Evolutionary conservation across 2,329 filamentous ascomycete species (phyloP).

Genomic region (Alternaria viburni): DNA sequence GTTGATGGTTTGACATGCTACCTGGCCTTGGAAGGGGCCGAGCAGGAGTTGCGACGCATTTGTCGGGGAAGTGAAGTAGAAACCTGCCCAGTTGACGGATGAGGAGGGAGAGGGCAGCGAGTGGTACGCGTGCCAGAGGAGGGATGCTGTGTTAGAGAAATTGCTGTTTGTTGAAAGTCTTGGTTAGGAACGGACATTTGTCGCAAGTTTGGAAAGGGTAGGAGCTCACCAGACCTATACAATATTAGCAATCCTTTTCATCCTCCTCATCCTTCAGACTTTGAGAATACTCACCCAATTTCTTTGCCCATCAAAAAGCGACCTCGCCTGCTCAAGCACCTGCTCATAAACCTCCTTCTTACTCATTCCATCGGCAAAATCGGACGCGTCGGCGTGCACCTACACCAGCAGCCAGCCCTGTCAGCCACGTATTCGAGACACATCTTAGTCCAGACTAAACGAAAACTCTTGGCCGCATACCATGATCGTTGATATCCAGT

Average conservation of each 20-base stretch:
- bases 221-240: neutral
- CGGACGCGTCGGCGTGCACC: constrained; percentile 82
- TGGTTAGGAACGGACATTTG: neutral
- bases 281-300: constrained; percentile 70
- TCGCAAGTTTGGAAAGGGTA: neutral
- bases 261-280: neutral
- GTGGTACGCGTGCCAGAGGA: constrained; percentile 81
- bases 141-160: constrained; percentile 74
- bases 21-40: constrained; percentile 77
- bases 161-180: constrained; percentile 54
- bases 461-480: neutral
- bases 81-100: constrained; percentile 81
- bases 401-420: neutral
- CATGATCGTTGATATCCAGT: neutral
- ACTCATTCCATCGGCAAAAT: constrained; percentile 69
- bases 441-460: neutral
- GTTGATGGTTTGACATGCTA: constrained; percentile 77
- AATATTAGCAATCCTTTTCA: neutral
- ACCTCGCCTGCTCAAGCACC: constrained; percentile 72
- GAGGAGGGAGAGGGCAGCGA: constrained; percentile 70
- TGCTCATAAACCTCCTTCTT: constrained; percentile 78
- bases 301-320: constrained; percentile 73
- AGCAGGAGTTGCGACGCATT: constrained; percentile 67
- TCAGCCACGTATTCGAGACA: neutral
- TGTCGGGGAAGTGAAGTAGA: constrained; percentile 47